Evolutionary conservation across 1,284 basidiomycete species (phyloP).

Genomic region (Trichosporon ovoides): DNA sequence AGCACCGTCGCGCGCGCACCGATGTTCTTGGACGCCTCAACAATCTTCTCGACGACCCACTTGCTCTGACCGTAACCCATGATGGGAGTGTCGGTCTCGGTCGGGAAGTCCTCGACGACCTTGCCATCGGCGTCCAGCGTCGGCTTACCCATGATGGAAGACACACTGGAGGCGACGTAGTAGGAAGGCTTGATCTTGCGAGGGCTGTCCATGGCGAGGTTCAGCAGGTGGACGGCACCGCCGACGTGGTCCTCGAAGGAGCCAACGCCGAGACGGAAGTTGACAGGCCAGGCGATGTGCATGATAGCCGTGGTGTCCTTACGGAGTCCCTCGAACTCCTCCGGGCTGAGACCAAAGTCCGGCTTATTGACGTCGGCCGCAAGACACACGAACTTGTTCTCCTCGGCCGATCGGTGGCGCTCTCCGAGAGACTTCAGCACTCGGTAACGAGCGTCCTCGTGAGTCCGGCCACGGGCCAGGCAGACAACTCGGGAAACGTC

Average conservation of each 20-base stretch:
- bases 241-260: conserved; percentile 56
- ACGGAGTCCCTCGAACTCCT: conserved; percentile 48
- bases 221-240: conserved; percentile 56
- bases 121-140: conserved; percentile 15
- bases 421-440: conserved; percentile 34
- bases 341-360: conserved; percentile 49
- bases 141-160: not conserved
- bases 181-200: conserved; percentile 31
- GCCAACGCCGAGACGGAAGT: conserved; percentile 47
- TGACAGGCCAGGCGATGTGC: conserved; percentile 51
- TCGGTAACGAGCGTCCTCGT: conserved; percentile 33
- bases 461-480: conserved; percentile 49
- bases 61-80: conserved; percentile 60
- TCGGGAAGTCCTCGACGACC: conserved; percentile 32
- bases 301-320: conserved; percentile 52
- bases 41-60: conserved; percentile 58
- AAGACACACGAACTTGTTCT: conserved; percentile 48
- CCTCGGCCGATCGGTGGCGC: conserved; percentile 26
- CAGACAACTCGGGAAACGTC: conserved; percentile 53
- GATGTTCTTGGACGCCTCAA: conserved; percentile 40
- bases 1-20: conserved; percentile 20
- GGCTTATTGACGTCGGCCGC: conserved; percentile 52
- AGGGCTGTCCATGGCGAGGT: conserved; percentile 53
- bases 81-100: conserved; percentile 28
- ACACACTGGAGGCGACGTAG: not conserved